These are phyloP conservation scores for Holtermanniella nyarrowii DNA, from an alignment of 768 basidiomycete species.

Conservation along the genomic window DNA sequence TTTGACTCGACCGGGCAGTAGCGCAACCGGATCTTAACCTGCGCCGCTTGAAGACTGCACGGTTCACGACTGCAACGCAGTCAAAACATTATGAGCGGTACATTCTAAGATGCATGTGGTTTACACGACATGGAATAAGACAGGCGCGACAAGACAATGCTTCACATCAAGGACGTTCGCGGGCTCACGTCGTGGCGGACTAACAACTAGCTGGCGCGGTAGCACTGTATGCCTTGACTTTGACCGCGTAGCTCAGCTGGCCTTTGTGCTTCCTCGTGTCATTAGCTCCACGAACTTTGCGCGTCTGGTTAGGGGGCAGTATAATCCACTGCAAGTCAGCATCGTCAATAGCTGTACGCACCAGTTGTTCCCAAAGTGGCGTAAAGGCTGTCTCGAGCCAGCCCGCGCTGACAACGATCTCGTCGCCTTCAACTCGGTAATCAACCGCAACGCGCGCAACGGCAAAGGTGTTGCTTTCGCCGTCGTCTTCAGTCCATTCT, in stretches of 20 bases:
- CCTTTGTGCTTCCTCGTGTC: not conserved
- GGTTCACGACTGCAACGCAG: no score
- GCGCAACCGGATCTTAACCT: no score
- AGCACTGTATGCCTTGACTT: no score
- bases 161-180: no score
- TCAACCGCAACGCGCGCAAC: not conserved
- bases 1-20: no score
- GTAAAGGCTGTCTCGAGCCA: not conserved
- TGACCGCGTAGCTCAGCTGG: not conserved
- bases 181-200: no score
- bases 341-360: not conserved
- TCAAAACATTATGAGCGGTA: no score
- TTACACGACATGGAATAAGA: no score
- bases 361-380: not conserved
- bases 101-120: no score
- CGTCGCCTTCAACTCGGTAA: not conserved
- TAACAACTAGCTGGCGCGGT: no score
- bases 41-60: no score
- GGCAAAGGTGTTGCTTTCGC: conserved; percentile 2
- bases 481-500: conserved; percentile 41
- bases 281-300: not conserved
- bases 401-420: not conserved
- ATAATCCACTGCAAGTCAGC: not conserved
- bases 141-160: no score
- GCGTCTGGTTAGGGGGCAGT: not conserved